phyloP scores from a whole-genome alignment of 2,329 filamentous ascomycete species.

The Penicillium sp. region DNA sequence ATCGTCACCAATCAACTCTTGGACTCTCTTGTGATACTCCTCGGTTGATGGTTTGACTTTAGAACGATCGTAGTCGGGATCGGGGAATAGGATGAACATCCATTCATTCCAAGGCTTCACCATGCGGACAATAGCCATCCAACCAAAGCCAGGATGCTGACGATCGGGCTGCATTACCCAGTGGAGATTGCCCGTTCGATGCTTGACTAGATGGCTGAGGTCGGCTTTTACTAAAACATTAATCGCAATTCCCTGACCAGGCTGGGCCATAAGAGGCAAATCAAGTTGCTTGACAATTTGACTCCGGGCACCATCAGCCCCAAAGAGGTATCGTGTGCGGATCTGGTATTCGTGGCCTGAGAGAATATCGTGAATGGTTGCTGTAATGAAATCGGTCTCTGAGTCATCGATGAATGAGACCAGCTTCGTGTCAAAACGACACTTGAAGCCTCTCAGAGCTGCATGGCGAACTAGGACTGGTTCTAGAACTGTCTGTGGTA shows the following conservation, averaged over 20 bases:
- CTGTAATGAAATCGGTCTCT: slow-evolving; percentile 20
- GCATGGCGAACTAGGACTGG: slow-evolving; percentile 48
- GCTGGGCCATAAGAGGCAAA: slow-evolving; percentile 48
- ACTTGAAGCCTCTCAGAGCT: slow-evolving; percentile 41
- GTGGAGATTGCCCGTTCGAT: slow-evolving; percentile 59
- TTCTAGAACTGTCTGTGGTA: slow-evolving; percentile 52
- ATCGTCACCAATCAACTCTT: slow-evolving; percentile 57
- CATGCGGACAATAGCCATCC: slow-evolving; percentile 56
- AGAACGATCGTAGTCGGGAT: slow-evolving; percentile 21
- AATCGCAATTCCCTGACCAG: slow-evolving; percentile 50
- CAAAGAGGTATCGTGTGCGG: slow-evolving; percentile 39
- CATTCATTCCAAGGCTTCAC: slow-evolving; percentile 65
- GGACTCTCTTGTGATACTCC: slow-evolving; percentile 49
- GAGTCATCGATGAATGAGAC: slow-evolving; percentile 32
- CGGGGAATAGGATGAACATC: slow-evolving; percentile 57
- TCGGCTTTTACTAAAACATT: slow-evolving; percentile 54
- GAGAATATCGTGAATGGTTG: slow-evolving; percentile 41
- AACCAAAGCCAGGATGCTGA: slow-evolving; percentile 54
- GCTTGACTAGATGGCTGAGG: slow-evolving; percentile 37
- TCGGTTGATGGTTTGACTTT: slow-evolving; percentile 47
- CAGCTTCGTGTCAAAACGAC: slow-evolving; percentile 47
- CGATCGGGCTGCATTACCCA: slow-evolving; percentile 58
- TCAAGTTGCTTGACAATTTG: slow-evolving; percentile 43
- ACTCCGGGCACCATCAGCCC: slow-evolving; percentile 4
- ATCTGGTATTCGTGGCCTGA: slow-evolving; percentile 46